Evolutionary conservation across 768 basidiomycete species (phyloP), one percentile per base, ranked within the genome.

Genomic region (Tricholoma terreum): DNA sequence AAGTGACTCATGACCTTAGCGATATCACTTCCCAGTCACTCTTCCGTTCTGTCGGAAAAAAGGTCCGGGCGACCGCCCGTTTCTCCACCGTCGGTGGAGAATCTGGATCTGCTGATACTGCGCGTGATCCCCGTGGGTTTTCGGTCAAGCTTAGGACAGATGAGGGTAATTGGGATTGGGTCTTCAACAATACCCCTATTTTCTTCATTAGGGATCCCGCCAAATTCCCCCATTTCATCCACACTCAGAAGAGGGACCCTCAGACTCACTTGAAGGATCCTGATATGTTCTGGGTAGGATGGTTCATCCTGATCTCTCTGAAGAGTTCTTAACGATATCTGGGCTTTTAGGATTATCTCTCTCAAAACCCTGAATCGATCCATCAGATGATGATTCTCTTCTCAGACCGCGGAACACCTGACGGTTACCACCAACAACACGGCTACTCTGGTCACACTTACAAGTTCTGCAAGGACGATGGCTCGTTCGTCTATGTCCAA

Each of bases 81-180:
- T 98, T 97, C 84, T 94, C 92, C 45, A 98, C 96, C 12, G 96
- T 98, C 53, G 87, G 87, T 61, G 95, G 95, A 53, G 90, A 92
- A 63, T 77, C 80, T 35, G 95, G 95, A 14, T 92, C 90, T 50
- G 86, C 94, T 15, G 95, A 98, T 65, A 90, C 85, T n/a, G 90
- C 90, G 56, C 88, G 94, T 59, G 94, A 98, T 65, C 92, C 93
- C 22, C 87, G 93, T 76, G 96, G 96, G 1, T 98, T 97, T 67
- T 89, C 96, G 4, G 69, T 90, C 74, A 90, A 95, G 75, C 80
- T 98, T 61, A 90, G 84, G 71, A 94, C 96, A 0, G 85, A 92
- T 2, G 84, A 97, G 71, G 96, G 96, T 17, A 95, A 92, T 78
- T 84, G 85, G 73, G 94, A 97, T 70, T 90, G 90, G 81, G 94